A percentile compares a stretch with the other conserved stretches of the same genome.
Conservation (phyloP, 1,284 basidiomycete genomes). For the Mycena sp. region DNA sequence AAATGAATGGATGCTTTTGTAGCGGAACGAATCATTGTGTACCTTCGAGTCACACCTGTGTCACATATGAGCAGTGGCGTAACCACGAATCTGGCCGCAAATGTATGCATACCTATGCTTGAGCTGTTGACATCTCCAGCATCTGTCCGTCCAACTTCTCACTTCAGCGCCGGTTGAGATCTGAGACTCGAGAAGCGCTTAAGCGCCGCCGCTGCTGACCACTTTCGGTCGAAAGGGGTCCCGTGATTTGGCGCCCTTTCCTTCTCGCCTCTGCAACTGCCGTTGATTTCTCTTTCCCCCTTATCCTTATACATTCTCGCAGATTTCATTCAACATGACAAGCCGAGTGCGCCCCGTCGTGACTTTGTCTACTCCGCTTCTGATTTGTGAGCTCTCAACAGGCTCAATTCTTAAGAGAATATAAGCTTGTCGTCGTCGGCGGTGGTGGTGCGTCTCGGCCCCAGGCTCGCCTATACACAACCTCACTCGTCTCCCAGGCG, state of each 20-base stretch:
- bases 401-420: constrained; percentile 95
- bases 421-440: constrained; percentile 97
- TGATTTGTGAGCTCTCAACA: constrained; percentile 40
- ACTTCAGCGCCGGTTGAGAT: neutral
- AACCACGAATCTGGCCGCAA: neutral
- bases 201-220: no score
- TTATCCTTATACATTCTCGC: neutral
- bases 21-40: neutral
- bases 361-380: neutral
- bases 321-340: constrained; percentile 13
- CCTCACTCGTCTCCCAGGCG: constrained; percentile 63
- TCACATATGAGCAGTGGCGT: neutral
- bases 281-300: constrained; percentile 5
- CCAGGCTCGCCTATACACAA: neutral
- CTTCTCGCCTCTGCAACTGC: neutral
- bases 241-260: constrained; percentile 6
- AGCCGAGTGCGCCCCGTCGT: constrained; percentile 13
- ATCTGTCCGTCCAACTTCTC: constrained; percentile 10
- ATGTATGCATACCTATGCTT: neutral
- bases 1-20: constrained; percentile 1
- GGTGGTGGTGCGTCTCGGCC: constrained; percentile 83
- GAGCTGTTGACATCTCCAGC: constrained; percentile 10
- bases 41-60: neutral
- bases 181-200: no score
- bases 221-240: neutral